phyloP scores from a whole-genome alignment of 768 basidiomycete species.

The Suillus luteus region DNA sequence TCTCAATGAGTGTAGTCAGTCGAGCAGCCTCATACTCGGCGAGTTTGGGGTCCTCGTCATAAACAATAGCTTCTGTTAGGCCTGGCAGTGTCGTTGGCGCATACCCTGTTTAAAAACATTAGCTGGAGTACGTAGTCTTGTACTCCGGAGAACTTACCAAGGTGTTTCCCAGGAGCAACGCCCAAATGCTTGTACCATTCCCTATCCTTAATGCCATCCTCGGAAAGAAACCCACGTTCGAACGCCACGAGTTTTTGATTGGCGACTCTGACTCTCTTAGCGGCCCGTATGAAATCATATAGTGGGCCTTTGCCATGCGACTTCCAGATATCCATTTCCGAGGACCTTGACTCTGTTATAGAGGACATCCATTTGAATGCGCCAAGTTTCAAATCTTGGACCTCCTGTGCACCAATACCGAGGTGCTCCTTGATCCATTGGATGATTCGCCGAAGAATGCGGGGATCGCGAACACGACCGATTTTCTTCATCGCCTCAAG shows the following conservation, averaged over 20 bases:
- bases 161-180: slow-evolving; percentile 86
- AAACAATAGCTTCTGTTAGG: slow-evolving; percentile 72
- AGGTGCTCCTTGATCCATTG: slow-evolving; percentile 33
- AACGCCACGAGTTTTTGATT: slow-evolving; percentile 72
- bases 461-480: slow-evolving; percentile 1
- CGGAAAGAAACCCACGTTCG: slow-evolving; percentile 79
- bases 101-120: slow-evolving; percentile 51
- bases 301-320: slow-evolving; percentile 35
- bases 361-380: slow-evolving; percentile 8
- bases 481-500: slow-evolving; percentile 44
- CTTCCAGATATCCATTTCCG: slow-evolving; percentile 15
- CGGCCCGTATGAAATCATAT: slow-evolving; percentile 54
- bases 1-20: slow-evolving; percentile 53
- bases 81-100: slow-evolving; percentile 85
- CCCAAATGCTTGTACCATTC: slow-evolving; percentile 88
- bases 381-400: slow-evolving; percentile 10
- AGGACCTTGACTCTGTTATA: neutral
- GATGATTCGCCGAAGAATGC: slow-evolving; percentile 12
- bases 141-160: slow-evolving; percentile 46
- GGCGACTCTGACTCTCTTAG: slow-evolving; percentile 54
- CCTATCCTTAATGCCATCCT: slow-evolving; percentile 74
- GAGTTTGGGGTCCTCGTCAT: slow-evolving; percentile 63
- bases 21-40: slow-evolving; percentile 63
- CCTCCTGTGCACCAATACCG: slow-evolving; percentile 6
- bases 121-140: neutral